Evolutionary conservation across 1,284 basidiomycete genomes (phyloP).

Genomic region (Pyrrhoderma noxium): DNA sequence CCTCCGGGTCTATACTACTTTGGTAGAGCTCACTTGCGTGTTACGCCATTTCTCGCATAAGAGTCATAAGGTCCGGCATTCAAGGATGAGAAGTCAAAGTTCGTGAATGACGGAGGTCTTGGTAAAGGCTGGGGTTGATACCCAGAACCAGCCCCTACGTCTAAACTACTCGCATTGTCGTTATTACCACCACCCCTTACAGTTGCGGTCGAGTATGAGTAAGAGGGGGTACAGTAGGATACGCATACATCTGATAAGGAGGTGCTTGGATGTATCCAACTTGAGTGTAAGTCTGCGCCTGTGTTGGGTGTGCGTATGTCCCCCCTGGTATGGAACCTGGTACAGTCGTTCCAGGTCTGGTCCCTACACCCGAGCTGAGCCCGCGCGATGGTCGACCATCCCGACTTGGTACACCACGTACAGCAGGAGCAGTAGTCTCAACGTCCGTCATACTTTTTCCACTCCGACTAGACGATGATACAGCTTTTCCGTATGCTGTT

Average conservation of each 20-base stretch:
- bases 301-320: neutral
- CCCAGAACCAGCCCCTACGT: neutral
- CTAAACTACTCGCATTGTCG: too few relatives aligned
- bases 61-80: too few relatives aligned
- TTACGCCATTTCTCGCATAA: too few relatives aligned
- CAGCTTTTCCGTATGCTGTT: neutral
- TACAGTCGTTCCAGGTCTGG: conserved; percentile 10
- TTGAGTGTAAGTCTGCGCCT: neutral
- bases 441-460: neutral
- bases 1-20: too few relatives aligned
- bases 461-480: neutral
- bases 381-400: conserved; percentile 15
- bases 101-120: too few relatives aligned
- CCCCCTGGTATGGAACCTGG: neutral
- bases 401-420: conserved; percentile 13
- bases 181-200: neutral
- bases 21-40: too few relatives aligned
- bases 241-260: neutral
- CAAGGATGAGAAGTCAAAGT: too few relatives aligned
- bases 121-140: neutral
- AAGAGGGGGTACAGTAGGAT: neutral
- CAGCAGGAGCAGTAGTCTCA: neutral
- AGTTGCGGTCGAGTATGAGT: neutral
- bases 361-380: conserved; percentile 3
- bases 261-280: too few relatives aligned